Percentiles rank a stretch among this genome's conserved stretches.
These are phyloP conservation scores for Moesziomyces sp. DNA, from an alignment of 1,284 basidiomycete genomes.

Conservation along the genomic window DNA sequence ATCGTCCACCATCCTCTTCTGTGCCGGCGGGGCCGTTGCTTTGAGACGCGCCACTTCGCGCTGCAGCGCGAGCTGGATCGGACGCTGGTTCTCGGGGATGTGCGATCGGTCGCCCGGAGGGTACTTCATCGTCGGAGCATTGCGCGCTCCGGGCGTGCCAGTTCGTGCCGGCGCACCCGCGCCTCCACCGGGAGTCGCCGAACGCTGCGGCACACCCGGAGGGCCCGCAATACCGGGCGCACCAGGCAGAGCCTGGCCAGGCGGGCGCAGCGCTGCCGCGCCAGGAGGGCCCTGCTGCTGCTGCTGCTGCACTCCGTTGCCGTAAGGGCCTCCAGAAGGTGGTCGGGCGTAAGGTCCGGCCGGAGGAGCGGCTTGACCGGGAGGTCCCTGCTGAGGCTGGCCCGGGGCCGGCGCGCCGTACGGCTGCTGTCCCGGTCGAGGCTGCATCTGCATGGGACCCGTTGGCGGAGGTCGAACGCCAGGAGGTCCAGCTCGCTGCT, in stretches of 20 bases:
- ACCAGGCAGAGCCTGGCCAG: constrained; percentile 28
- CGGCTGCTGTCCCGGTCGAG: constrained; percentile 32
- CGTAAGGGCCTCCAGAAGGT: constrained; percentile 27
- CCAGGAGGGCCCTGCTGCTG: constrained; percentile 31
- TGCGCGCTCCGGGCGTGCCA: constrained; percentile 48
- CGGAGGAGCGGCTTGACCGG: constrained; percentile 41
- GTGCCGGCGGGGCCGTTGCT: constrained; percentile 73
- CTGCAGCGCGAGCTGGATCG: constrained; percentile 73
- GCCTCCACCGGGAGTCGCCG: constrained; percentile 67
- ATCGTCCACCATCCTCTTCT: constrained; percentile 87
- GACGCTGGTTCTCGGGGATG: constrained; percentile 79
- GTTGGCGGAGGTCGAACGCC: constrained; percentile 38
- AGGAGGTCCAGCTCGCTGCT: constrained; percentile 38
- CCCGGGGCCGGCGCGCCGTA: constrained; percentile 24
- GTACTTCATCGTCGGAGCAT: constrained; percentile 75
- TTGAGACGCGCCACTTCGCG: constrained; percentile 52
- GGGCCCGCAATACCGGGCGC: constrained; percentile 45
- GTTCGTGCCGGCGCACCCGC: constrained; percentile 61
- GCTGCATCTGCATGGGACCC: constrained; percentile 20
- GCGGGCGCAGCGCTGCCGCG: constrained; percentile 37
- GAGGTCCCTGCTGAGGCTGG: constrained; percentile 35
- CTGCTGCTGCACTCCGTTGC: constrained; percentile 19
- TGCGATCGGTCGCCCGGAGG: constrained; percentile 92
- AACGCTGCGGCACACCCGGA: constrained; percentile 67
- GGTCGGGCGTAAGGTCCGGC: constrained; percentile 45